A percentile compares a stretch with the other conserved stretches of the same genome.
Evolutionary conservation across 352 stramenopile genomes (phyloP).

Genomic region (Globisporangium recalcitrans): DNA sequence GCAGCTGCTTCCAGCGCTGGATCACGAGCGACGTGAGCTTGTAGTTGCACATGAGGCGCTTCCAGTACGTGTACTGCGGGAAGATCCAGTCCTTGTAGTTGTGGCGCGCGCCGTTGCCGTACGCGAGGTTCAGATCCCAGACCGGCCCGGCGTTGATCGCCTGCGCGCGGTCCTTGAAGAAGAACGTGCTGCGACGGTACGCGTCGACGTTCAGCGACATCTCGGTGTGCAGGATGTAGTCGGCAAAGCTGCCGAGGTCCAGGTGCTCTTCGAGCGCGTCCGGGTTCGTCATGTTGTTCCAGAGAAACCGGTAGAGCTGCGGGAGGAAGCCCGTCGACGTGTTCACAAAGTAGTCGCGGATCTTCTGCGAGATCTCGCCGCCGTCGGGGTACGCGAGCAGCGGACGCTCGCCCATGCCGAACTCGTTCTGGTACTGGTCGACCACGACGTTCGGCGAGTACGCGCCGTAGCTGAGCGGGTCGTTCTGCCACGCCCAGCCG

Average conservation of each 20-base stretch:
- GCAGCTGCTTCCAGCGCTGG: conserved; percentile 69
- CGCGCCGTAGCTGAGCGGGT: conserved; percentile 50
- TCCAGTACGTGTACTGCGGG: conserved; percentile 75
- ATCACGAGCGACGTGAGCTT: conserved; percentile 68
- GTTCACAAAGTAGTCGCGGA: conserved; percentile 73
- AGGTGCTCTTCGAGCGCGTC: conserved; percentile 50
- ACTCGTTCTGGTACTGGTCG: conserved; percentile 79
- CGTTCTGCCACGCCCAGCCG: conserved; percentile 65
- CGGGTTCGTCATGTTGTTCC: conserved; percentile 73
- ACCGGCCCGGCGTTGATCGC: conserved; percentile 74
- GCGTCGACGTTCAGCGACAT: conserved; percentile 79
- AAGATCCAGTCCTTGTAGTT: conserved; percentile 69
- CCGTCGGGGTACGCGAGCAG: conserved; percentile 52
- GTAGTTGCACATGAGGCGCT: conserved; percentile 74
- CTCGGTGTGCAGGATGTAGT: conserved; percentile 80
- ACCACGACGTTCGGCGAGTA: conserved; percentile 75
- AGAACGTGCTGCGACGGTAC: conserved; percentile 74
- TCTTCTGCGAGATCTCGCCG: conserved; percentile 50
- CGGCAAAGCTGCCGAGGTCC: conserved; percentile 64
- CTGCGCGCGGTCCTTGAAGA: conserved; percentile 70
- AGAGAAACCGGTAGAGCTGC: conserved; percentile 60
- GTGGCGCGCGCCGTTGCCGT: conserved; percentile 55
- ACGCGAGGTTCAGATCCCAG: conserved; percentile 79
- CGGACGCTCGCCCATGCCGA: conserved; percentile 67
- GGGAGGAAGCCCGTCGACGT: conserved; percentile 53